Percentiles rank a stretch among this genome's conserved stretches.
Conservation (phyloP, 2,329 filamentous ascomycete genomes). For the Simplicillium aogashimaense region DNA sequence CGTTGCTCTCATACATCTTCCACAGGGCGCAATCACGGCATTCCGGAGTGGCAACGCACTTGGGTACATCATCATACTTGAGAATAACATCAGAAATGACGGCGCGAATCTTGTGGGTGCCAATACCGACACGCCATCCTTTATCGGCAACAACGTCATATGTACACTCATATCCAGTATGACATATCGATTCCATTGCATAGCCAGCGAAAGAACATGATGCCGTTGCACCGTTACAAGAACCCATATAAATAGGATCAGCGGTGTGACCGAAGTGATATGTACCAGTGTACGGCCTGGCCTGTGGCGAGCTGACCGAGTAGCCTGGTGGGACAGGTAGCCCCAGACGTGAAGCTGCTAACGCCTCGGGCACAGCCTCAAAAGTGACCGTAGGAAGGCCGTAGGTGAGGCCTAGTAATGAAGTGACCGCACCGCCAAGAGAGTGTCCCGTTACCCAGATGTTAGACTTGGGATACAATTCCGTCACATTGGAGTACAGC, state of each 20-base stretch:
- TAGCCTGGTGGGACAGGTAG: slow-evolving; percentile 76
- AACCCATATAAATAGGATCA: slow-evolving; percentile 89
- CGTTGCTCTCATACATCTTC: slow-evolving; percentile 93
- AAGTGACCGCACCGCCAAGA: slow-evolving; percentile 78
- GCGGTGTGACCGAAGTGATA: slow-evolving; percentile 94
- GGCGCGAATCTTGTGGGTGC: slow-evolving; percentile 79
- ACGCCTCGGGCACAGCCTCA: slow-evolving; percentile 82
- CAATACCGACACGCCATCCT: slow-evolving; percentile 84
- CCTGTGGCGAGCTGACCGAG: slow-evolving; percentile 61
- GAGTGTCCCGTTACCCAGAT: slow-evolving; percentile 92
- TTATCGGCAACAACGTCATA: slow-evolving; percentile 90
- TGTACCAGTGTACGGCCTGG: slow-evolving; percentile 61
- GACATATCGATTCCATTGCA: slow-evolving; percentile 86
- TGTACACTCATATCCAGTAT: slow-evolving; percentile 76
- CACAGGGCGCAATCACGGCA: slow-evolving; percentile 87
- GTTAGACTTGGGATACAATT: slow-evolving; percentile 72
- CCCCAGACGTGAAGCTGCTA: slow-evolving; percentile 75
- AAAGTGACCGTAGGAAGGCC: slow-evolving; percentile 87
- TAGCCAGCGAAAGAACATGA: slow-evolving; percentile 88
- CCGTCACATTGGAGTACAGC: slow-evolving; percentile 86
- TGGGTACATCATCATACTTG: slow-evolving; percentile 70
- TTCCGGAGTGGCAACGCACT: slow-evolving; percentile 64
- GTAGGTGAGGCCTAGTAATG: slow-evolving; percentile 84
- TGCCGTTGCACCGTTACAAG: slow-evolving; percentile 82
- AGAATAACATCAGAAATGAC: slow-evolving; percentile 84